phyloP scores from a whole-genome alignment of 2,329 filamentous ascomycete genomes.

The Cladosporium halotolerans region DNA sequence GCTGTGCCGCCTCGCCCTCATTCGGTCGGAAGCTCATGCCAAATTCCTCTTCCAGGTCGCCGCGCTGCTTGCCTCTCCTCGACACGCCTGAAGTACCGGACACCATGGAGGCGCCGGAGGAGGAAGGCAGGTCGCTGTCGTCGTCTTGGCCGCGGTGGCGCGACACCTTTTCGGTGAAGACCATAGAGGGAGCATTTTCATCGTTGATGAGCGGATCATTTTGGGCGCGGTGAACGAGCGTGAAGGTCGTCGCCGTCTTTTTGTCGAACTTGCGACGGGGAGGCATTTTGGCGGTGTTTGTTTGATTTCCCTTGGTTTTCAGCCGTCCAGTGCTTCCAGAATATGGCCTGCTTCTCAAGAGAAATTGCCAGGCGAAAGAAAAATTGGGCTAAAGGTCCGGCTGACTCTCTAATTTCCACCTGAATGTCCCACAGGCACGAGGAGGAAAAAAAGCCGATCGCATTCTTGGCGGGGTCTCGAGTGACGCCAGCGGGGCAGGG shows the following conservation, averaged over 20 bases:
- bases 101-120: constrained; percentile 30
- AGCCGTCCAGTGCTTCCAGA: too few species aligned
- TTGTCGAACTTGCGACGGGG: constrained; percentile 77
- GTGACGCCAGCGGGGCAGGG: neutral
- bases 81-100: constrained; percentile 21
- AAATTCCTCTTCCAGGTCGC: constrained; percentile 70
- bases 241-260: constrained; percentile 87
- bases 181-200: constrained; percentile 77
- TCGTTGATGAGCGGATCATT: constrained; percentile 97
- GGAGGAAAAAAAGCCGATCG: neutral
- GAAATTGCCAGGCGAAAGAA: too few species aligned
- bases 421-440: neutral
- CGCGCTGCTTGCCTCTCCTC: constrained; percentile 41
- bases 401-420: neutral
- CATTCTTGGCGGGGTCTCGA: neutral
- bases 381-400: too few species aligned
- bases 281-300: constrained; percentile 54
- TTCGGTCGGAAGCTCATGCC: constrained; percentile 70
- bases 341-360: too few species aligned
- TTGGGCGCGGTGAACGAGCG: constrained; percentile 90
- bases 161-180: constrained; percentile 62
- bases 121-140: constrained; percentile 17
- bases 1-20: constrained; percentile 90
- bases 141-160: constrained; percentile 18
- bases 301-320: neutral